A percentile compares a stretch with the other conserved stretches of the same genome.
Evolutionary conservation across 108 stramenopile genomes (phyloP).

Genomic region (Fragilariopsis cylindrus): DNA sequence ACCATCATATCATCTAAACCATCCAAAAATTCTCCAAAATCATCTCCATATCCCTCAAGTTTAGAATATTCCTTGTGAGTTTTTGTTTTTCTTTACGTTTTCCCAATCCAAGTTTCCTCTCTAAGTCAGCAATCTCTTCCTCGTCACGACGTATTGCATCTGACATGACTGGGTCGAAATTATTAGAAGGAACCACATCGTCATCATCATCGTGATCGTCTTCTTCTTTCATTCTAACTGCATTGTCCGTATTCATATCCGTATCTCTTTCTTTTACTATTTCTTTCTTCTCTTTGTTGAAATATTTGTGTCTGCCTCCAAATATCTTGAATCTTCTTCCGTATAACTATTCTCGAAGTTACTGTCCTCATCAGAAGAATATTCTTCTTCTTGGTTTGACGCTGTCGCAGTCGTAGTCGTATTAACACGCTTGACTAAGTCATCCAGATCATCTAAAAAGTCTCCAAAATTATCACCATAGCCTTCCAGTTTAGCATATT

Average conservation of each 20-base stretch:
- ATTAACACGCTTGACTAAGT: conserved; percentile 37
- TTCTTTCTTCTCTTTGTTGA: background rate
- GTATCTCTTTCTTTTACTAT: background rate
- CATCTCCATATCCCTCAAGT: conserved; percentile 81
- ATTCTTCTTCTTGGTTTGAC: conserved; percentile 6
- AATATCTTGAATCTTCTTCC: background rate
- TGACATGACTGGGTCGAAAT: conserved; percentile 53
- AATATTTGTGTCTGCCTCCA: background rate
- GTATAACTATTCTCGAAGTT: background rate
- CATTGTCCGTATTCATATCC: background rate
- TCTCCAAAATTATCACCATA: conserved; percentile 88
- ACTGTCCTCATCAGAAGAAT: background rate
- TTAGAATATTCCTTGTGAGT: conserved; percentile 74
- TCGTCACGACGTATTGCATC: conserved; percentile 66
- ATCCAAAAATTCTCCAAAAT: conserved; percentile 80
- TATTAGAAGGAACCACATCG: conserved; percentile 11
- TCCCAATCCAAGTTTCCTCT: conserved; percentile 57
- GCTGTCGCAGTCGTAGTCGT: conserved; percentile 19
- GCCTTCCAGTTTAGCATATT: conserved; percentile 82
- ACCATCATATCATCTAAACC: conserved; percentile 69
- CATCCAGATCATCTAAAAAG: conserved; percentile 76
- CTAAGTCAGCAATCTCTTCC: conserved; percentile 69
- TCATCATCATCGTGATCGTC: background rate
- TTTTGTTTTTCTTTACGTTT: conserved; percentile 42
- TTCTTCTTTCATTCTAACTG: too few species aligned